Evolutionary conservation across 805 yeast genomes (phyloP).

Genomic region (Candida awuae): DNA sequence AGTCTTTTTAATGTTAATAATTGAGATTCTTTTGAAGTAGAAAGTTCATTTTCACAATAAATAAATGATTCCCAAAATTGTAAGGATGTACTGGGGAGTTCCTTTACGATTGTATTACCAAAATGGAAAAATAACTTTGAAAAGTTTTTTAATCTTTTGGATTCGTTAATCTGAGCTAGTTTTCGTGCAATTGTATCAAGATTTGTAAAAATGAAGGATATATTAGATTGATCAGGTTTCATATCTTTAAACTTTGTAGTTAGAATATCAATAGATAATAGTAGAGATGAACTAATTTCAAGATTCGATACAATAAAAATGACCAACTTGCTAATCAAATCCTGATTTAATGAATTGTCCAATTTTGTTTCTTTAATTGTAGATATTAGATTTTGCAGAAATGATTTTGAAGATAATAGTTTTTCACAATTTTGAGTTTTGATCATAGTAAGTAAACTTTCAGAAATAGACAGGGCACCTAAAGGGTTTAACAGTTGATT

Average conservation of each 20-base stretch:
- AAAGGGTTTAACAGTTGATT: not conserved
- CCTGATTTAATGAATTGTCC: constrained; percentile 6
- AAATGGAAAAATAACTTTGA: constrained; percentile 38
- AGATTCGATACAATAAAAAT: not conserved
- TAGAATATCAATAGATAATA: constrained; percentile 17
- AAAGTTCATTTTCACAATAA: constrained; percentile 26
- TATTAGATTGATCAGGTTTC: constrained; percentile 1
- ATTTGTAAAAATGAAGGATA: constrained; percentile 6
- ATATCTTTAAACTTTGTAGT: constrained; percentile 16
- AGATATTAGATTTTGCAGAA: too few species aligned
- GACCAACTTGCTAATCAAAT: not conserved
- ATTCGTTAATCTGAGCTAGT: constrained; percentile 11
- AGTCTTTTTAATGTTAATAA: constrained; percentile 3
- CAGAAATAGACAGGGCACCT: not conserved
- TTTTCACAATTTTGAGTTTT: too few species aligned
- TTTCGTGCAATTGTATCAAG: constrained; percentile 15
- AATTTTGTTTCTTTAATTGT: too few species aligned
- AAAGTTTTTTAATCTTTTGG: constrained; percentile 37
- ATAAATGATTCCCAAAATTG: constrained; percentile 24
- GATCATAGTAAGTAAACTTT: not conserved
- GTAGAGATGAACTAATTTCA: too few species aligned
- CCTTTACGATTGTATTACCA: constrained; percentile 24
- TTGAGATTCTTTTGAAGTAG: constrained; percentile 1
- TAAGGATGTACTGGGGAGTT: constrained; percentile 11
- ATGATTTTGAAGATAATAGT: constrained; percentile 1